Percentiles rank a stretch among this genome's conserved stretches.
phyloP scores from a whole-genome alignment of 192 early-diverging fungal species.

The Backusella liffmaniae region DNA sequence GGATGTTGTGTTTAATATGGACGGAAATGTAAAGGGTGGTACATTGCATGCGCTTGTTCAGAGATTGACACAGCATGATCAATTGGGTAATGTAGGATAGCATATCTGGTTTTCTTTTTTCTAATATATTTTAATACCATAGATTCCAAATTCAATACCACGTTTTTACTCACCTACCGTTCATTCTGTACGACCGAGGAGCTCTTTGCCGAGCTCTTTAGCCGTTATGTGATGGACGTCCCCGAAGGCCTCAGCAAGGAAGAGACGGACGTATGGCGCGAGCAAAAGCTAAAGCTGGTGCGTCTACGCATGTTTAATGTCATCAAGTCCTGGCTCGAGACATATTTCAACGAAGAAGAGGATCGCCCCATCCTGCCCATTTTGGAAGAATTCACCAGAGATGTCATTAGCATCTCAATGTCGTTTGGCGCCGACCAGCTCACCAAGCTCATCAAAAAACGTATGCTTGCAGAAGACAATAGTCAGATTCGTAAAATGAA shows the following conservation, averaged over 20 bases:
- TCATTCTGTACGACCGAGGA: slow-evolving; percentile 82
- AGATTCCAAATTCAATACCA: slow-evolving; percentile 79
- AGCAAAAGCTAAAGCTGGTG: slow-evolving; percentile 84
- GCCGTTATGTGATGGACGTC: slow-evolving; percentile 71
- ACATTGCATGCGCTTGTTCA: slow-evolving; percentile 77
- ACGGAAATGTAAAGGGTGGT: slow-evolving; percentile 81
- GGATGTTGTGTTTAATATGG: slow-evolving; percentile 72
- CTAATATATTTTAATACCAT: slow-evolving; percentile 13
- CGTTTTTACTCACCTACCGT: slow-evolving; percentile 90
- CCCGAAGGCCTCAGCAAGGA: slow-evolving; percentile 61
- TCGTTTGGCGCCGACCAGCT: slow-evolving; percentile 32
- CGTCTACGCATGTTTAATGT: slow-evolving; percentile 86
- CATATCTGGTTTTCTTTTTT: neutral
- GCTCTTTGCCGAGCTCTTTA: slow-evolving; percentile 74
- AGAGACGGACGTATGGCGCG: slow-evolving; percentile 78
- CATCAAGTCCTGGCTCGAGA: slow-evolving; percentile 91
- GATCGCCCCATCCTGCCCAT: slow-evolving; percentile 46
- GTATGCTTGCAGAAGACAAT: slow-evolving; percentile 36
- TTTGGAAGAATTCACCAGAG: slow-evolving; percentile 20
- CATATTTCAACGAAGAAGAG: slow-evolving; percentile 71
- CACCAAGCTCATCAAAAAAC: slow-evolving; percentile 30
- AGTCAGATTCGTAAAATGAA: slow-evolving; percentile 62
- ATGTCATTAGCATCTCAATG: slow-evolving; percentile 31
- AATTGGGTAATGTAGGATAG: slow-evolving; percentile 38
- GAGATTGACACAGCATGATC: slow-evolving; percentile 78